Evolutionary conservation across 2,329 filamentous ascomycete genomes (phyloP).

Genomic region (Trichoderma pleuroti): DNA sequence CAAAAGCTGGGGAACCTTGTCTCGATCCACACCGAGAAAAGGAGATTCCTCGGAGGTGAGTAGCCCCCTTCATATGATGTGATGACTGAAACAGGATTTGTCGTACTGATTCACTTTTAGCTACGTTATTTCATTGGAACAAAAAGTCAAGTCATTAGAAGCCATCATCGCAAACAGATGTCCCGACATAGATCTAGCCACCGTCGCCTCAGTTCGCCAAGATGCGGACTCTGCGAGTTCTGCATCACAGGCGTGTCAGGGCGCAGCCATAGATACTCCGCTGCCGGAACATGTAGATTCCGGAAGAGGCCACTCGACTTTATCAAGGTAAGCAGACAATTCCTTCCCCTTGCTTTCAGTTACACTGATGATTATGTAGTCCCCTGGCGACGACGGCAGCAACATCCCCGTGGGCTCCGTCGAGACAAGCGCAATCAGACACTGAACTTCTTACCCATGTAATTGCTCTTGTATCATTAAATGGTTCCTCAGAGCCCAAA

Average conservation of each 20-base stretch:
- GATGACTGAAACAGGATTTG: not conserved
- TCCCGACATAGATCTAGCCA: not conserved
- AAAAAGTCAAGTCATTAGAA: not conserved
- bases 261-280: not conserved
- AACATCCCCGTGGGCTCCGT: not conserved
- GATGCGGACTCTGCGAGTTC: not conserved
- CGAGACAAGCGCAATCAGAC: not conserved
- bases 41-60: not conserved
- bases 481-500: not conserved
- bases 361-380: not conserved
- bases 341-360: not conserved
- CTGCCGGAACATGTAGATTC: not conserved
- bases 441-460: not conserved
- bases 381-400: not conserved
- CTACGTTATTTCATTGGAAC: not conserved
- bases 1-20: not conserved
- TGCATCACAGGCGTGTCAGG: not conserved
- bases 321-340: not conserved
- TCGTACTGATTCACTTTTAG: not conserved
- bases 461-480: not conserved
- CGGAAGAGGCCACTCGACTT: not conserved
- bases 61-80: not conserved
- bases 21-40: not conserved
- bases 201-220: not conserved
- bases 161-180: not conserved